These are phyloP conservation scores for Peniophora sp. DNA, from an alignment of 1,284 basidiomycete species.

Conservation along the genomic window DNA sequence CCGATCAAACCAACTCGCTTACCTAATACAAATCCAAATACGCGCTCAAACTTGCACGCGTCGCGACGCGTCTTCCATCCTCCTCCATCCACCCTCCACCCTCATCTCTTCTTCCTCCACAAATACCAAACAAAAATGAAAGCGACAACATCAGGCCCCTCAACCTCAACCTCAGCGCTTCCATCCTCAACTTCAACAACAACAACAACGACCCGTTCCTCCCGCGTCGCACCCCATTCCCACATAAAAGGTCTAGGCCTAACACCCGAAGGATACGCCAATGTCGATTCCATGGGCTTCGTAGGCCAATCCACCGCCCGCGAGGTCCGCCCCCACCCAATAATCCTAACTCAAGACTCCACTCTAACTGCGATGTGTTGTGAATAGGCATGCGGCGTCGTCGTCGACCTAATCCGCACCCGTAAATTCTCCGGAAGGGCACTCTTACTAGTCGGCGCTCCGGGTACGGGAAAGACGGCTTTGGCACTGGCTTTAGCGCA, in stretches of 20 bases:
- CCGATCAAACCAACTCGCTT: too few relatives aligned
- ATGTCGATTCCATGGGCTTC: slow-evolving; percentile 75
- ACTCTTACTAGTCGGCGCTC: slow-evolving; percentile 81
- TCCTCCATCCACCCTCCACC: too few relatives aligned
- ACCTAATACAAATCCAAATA: too few relatives aligned
- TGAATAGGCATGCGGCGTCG: slow-evolving; percentile 83
- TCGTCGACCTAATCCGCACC: slow-evolving; percentile 86
- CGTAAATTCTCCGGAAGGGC: slow-evolving; percentile 91
- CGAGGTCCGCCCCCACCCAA: slow-evolving; percentile 57
- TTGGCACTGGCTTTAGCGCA: slow-evolving; percentile 91
- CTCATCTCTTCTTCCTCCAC: too few relatives aligned
- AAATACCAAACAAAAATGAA: too few relatives aligned
- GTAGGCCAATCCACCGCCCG: slow-evolving; percentile 87
- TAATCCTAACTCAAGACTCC: too few relatives aligned
- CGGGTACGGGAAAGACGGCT: slow-evolving; percentile 94
- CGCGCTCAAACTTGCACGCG: too few relatives aligned
- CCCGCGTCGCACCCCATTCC: slow-evolving; percentile 87
- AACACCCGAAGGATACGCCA: slow-evolving; percentile 77
- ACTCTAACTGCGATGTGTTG: too few relatives aligned
- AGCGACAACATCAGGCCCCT: too few relatives aligned
- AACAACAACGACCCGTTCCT: slow-evolving; percentile 57
- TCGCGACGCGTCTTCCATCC: too few relatives aligned
- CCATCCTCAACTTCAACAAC: not conserved
- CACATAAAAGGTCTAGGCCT: slow-evolving; percentile 96
- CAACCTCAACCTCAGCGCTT: not conserved